Evolutionary conservation across 2,329 filamentous ascomycete species (phyloP).

Genomic region (Fusarium robinianum): DNA sequence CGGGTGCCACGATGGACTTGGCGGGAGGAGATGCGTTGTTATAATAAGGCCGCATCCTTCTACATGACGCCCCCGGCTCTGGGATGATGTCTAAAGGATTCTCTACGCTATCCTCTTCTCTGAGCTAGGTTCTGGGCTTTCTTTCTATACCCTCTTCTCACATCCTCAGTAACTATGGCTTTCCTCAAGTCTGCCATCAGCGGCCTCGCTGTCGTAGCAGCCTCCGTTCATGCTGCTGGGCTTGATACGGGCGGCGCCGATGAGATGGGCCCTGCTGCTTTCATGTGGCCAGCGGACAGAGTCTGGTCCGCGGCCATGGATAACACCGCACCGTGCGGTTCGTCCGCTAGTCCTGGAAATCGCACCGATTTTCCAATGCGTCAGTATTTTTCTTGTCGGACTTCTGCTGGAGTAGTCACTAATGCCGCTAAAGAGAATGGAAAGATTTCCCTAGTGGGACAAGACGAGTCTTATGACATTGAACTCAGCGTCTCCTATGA

Average conservation of each 20-base stretch:
- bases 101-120: constrained; percentile 1
- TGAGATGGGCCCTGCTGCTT: constrained; percentile 58
- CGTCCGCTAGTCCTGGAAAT: constrained; percentile 50
- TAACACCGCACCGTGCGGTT: constrained; percentile 63
- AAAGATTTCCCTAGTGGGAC: constrained; percentile 58
- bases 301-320: constrained; percentile 58
- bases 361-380: constrained; percentile 61
- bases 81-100: constrained; percentile 1
- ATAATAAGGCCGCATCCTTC: constrained; percentile 20
- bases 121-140: not conserved
- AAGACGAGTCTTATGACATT: constrained; percentile 60
- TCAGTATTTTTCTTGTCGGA: constrained; percentile 37
- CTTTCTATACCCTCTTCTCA: not conserved
- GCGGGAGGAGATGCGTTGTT: constrained; percentile 4
- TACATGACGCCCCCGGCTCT: constrained; percentile 6
- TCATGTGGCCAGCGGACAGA: constrained; percentile 65
- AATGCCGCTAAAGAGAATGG: constrained; percentile 54
- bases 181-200: constrained; percentile 24
- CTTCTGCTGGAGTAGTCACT: too few species aligned
- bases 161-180: constrained; percentile 19
- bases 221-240: constrained; percentile 13
- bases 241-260: constrained; percentile 16
- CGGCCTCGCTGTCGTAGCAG: constrained; percentile 20
- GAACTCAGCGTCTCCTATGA: constrained; percentile 58
- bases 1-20: constrained; percentile 3